Base-by-base conservation (phyloP, 768 basidiomycete species). In the Cystobasidium onofrii region DNA sequence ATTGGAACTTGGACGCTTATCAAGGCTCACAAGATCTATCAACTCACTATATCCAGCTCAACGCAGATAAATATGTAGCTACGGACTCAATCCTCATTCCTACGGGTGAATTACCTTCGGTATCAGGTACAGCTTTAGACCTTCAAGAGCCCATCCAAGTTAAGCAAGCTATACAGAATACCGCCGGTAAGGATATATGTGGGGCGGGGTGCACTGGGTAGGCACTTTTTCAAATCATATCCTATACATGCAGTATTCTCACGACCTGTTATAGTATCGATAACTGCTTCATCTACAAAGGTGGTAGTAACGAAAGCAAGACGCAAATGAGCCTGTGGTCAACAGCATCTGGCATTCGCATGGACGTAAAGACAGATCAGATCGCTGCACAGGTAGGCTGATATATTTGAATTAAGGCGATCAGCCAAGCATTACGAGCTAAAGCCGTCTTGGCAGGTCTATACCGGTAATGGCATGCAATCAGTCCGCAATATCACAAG, bases 1-100 rank as follows among this genome's bases (percentile, higher is more conserved):
- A 86, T 77, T 15, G 84, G 84, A 86, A 86, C 75, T 80, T 86
- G 17, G 85, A 86, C 74, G 85, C 84, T 1, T 86, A 85, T 80
- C 83, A 85, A 77, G 80, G 83, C 33, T 83, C 81, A 34, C 81
- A 84, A 67, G 83, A 84, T 73, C 81, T 71, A 79, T 81, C 74
- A 73, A 76, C 80, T 15, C 83, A 84, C 74, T 67, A 77, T 41
- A 81, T 81, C 6, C 83, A 83, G 70, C 80, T 84, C 64, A 76
- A 79, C 31, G 76, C 83, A 1, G 83, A 84, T 13, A 78, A 79
- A 54, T 82, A 83, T n/a, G 81, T 84, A n/a, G 83, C 80, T 1
- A 78, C 82, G 0, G 82, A 84, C 65, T 78, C 80, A 7, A 79
- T 82, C 55, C 79, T 80, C 6, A 81, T 84, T 65, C 84, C 84